phyloP scores from a whole-genome alignment of 208 protist species.

The Acanthamoeba healyi region DNA sequence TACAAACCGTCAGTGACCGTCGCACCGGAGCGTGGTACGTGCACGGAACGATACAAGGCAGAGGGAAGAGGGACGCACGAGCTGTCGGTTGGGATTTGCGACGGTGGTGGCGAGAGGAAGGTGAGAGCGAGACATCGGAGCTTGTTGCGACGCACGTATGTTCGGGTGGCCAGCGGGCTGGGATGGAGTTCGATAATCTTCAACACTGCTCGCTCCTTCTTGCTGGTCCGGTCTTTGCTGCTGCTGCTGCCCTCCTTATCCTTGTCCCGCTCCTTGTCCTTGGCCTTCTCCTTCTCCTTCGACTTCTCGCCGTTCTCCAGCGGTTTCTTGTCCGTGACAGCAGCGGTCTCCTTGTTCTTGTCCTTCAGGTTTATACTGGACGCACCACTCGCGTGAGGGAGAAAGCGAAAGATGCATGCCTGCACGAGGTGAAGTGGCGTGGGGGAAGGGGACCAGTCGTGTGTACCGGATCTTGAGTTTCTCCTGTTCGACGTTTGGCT shows the following conservation, averaged over 20 bases:
- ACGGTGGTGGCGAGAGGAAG: background rate
- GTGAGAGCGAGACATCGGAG: conserved; percentile 10
- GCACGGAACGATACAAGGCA: background rate
- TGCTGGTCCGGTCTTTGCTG: background rate
- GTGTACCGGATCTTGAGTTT: conserved; percentile 1
- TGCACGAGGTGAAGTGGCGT: background rate
- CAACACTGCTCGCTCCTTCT: background rate
- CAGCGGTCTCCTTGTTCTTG: background rate
- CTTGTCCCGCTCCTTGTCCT: background rate
- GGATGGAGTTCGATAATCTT: background rate
- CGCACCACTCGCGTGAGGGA: background rate
- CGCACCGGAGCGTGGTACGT: background rate
- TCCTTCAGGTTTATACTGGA: background rate
- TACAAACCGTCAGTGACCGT: too few relatives aligned
- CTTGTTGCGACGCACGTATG: conserved; percentile 19
- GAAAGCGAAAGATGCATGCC: background rate
- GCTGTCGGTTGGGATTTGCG: background rate
- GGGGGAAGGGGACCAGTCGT: background rate
- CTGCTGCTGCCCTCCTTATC: background rate
- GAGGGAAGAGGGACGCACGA: background rate
- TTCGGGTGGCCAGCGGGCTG: conserved; percentile 9
- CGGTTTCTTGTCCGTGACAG: background rate
- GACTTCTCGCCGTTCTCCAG: conserved; percentile 15
- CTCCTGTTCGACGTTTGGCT: background rate
- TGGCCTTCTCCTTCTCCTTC: conserved; percentile 13